These are phyloP conservation scores for Fusarium chuoi DNA, from an alignment of 2,329 filamentous ascomycete species.

Conservation along the genomic window DNA sequence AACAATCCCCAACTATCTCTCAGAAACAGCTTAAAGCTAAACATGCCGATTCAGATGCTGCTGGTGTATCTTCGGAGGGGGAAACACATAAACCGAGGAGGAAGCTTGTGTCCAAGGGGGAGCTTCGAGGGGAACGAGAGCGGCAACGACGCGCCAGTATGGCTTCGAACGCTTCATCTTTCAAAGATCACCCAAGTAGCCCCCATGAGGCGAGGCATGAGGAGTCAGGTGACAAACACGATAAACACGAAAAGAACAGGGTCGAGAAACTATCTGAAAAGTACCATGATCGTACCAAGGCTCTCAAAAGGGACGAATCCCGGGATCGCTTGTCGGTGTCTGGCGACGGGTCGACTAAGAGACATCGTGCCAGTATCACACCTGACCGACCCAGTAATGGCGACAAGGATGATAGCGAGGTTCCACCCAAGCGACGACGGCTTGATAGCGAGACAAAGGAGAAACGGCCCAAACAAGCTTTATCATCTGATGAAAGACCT, in stretches of 20 bases:
- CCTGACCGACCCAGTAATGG: slow-evolving; percentile 63
- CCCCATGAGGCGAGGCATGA: slow-evolving; percentile 62
- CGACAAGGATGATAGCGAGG: slow-evolving; percentile 64
- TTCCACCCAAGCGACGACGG: slow-evolving; percentile 65
- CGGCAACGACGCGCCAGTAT: slow-evolving; percentile 69
- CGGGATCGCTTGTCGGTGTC: slow-evolving; percentile 63
- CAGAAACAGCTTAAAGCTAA: slow-evolving; percentile 63
- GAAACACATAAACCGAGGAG: slow-evolving; percentile 68
- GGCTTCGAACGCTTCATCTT: slow-evolving; percentile 63
- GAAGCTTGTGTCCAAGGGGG: slow-evolving; percentile 72
- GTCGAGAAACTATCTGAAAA: slow-evolving; percentile 58
- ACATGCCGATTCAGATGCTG: slow-evolving; percentile 64
- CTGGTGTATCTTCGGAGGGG: slow-evolving; percentile 64
- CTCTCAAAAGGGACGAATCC: slow-evolving; percentile 70
- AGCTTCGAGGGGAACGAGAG: slow-evolving; percentile 68
- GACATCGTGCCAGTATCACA: slow-evolving; percentile 68
- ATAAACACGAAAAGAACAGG: slow-evolving; percentile 55
- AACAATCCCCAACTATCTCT: slow-evolving; percentile 59
- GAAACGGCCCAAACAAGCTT: slow-evolving; percentile 55
- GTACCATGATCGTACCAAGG: slow-evolving; percentile 69
- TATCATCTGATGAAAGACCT: slow-evolving; percentile 59
- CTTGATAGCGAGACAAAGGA: slow-evolving; percentile 65
- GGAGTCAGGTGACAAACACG: slow-evolving; percentile 59
- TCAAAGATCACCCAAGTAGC: slow-evolving; percentile 62
- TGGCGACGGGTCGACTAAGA: slow-evolving; percentile 65